Evolutionary conservation across 2,329 filamentous ascomycete genomes (phyloP), one percentile per base, ranked within the genome.

Genomic region (Tricladium varicosporioides): DNA sequence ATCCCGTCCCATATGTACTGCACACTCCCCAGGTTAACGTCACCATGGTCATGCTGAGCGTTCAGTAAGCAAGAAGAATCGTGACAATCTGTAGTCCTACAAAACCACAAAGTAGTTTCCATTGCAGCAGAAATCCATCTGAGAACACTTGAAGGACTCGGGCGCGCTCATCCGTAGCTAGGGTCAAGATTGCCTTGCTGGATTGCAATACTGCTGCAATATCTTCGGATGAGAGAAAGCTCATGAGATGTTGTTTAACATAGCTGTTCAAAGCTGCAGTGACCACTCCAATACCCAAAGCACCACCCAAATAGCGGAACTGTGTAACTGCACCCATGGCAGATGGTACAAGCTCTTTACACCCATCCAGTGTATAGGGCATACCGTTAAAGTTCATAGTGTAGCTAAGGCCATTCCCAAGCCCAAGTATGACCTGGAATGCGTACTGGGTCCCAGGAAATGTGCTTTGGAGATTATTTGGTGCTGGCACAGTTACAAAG

Each of bases 291-390:
- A 86, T 72, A 1, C 83, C 83, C 19, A 86, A 74, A 33, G 80
- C 80, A 2, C 83, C 83, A 2, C 83, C 83, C 2, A 86, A 71
- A 0, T 85, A 80, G 7, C 83, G 77, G 2, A 80, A 78, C 67
- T 86, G 83, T 1, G 82, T 80, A 5, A 85, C 75, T 5, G 82
- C 78, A 0, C 83, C 84, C 61, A 85, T 81, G 0, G 81, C 81
- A 13, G 5, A 18, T 47, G 11, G 27, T 7, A 63, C 57, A 43
- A 78, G 56, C 73, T 73, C 8, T 72, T 69, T n/a, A 64, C 62
- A 33, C 47, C 42, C 2, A 75, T 71, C 0, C 79, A 76, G 2
- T 65, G 57, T 18, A 59, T 57, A 5, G 85, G 44, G 44, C n/a
- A 22, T 13, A 22, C n/a, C 27, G 2, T 15, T 47, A n/a, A 18